Evolutionary conservation across 148 eudicot genomes (phyloP).

Genomic region (Linanthus parryae): DNA sequence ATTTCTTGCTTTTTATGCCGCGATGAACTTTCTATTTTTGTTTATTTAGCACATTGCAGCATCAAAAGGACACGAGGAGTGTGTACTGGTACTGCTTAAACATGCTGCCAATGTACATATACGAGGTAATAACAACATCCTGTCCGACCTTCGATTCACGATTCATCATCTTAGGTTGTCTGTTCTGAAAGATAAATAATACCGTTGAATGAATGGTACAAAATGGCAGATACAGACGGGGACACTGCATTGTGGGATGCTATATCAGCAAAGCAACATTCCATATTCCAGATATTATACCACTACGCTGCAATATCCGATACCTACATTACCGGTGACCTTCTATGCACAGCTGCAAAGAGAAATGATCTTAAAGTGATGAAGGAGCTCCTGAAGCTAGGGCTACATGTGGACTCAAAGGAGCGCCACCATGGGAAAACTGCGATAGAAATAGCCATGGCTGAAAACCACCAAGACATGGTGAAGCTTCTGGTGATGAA

Average conservation of each 20-base stretch:
- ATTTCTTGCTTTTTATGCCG: no score
- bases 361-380: background rate
- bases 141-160: no score
- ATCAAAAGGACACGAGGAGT: slow-evolving; percentile 9
- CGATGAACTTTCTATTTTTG: slow-evolving; percentile 1
- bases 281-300: slow-evolving; percentile 5
- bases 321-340: slow-evolving; percentile 3
- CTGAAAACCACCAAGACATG: background rate
- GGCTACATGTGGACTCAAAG: slow-evolving; percentile 6
- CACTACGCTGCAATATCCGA: background rate
- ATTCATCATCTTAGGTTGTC: background rate
- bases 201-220: no score
- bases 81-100: slow-evolving; percentile 7
- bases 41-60: slow-evolving; percentile 8
- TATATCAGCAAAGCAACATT: slow-evolving; percentile 7
- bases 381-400: slow-evolving; percentile 4
- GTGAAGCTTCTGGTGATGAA: slow-evolving; percentile 1
- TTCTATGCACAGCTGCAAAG: slow-evolving; percentile 8
- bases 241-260: slow-evolving; percentile 12
- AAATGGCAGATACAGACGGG: slow-evolving; percentile 4
- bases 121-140: background rate
- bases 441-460: slow-evolving; percentile 2
- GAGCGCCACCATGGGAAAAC: slow-evolving; percentile 5
- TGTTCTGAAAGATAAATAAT: background rate
- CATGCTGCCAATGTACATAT: slow-evolving; percentile 8